Evolutionary conservation across 495 filamentous ascomycete genomes (phyloP), one percentile per base, ranked within the genome.

Genomic region (Penicillium soppii): DNA sequence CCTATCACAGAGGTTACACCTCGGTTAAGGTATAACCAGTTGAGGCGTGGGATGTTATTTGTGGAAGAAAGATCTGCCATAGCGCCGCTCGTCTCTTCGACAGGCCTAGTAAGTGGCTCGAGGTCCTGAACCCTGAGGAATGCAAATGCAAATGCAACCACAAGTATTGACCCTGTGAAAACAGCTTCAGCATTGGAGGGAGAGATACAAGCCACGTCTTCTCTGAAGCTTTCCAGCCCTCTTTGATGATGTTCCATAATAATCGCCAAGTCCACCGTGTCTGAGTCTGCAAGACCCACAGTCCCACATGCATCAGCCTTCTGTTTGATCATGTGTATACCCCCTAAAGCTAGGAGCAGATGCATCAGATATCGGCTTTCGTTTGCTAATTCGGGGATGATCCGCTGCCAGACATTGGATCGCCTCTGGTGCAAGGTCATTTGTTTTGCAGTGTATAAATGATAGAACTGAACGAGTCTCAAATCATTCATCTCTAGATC

Each of bases 191-290:
- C 46, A 8, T 50, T 49, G 12, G 46, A 26, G 7, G 25, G 7
- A 26, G 46, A 32, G 7, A 15, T 27, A 8, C n/a, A 9, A 19
- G 29, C 39, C 22, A 58, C 30, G 8, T 43, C 50, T 20, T 45
- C 20, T 33, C 39, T 39, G 2, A 58, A 44, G 13, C 50, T 46
- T 21, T 42, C n/a, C 17, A 58, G 25, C 6, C 55, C 55, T 42
- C 32, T 43, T 46, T 58, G 55, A 50, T 58, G 50, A 33, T 54
- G 55, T 32, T 46, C 43, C 17, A 58, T 45, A 3, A 58, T 19
- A 1, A 9, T 22, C 17, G 16, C 19, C 19, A 57, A 42, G 26
- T 54, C 42, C 38, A 54, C 36, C 9, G 19, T 42, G 33, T 47
- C 51, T 29, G 26, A 38, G 7, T 16, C 12, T 29, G 47, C 36